These are phyloP conservation scores for Chrysanthemum lavandulifolium DNA, from an alignment of 129 eudicot genomes.

Conservation along the genomic window DNA sequence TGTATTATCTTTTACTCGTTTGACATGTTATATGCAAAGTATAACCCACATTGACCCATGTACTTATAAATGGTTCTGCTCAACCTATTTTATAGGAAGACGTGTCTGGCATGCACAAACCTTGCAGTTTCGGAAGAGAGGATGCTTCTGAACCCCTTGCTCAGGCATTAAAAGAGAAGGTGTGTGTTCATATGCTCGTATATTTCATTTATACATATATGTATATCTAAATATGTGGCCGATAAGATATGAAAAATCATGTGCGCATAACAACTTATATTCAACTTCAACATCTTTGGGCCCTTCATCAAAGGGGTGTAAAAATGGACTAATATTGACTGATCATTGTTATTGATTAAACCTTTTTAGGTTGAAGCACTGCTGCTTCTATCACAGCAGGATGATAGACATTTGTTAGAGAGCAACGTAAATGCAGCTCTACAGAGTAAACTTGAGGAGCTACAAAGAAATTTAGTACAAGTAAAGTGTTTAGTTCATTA, in stretches of 20 bases:
- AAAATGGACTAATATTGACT: background rate
- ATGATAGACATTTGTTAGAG: constrained; percentile 75
- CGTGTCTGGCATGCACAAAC: constrained; percentile 35
- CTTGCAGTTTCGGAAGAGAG: constrained; percentile 26
- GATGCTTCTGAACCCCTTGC: constrained; percentile 71
- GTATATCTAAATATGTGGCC: background rate
- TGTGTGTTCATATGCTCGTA: constrained; percentile 20
- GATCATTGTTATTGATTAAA: background rate
- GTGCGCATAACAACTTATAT: constrained; percentile 15
- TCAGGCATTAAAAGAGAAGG: constrained; percentile 94
- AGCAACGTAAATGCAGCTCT: constrained; percentile 74
- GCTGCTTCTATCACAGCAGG: constrained; percentile 83
- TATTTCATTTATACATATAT: constrained; percentile 2
- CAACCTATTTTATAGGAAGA: no score
- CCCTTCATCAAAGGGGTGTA: background rate
- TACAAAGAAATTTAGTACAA: constrained; percentile 72
- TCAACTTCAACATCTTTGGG: background rate
- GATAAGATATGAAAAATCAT: background rate
- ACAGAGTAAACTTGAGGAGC: constrained; percentile 66
- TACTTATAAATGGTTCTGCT: constrained; percentile 11
- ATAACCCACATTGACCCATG: background rate
- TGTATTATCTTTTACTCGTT: no score
- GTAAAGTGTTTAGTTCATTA: constrained; percentile 39
- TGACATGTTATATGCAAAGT: no score
- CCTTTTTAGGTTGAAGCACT: constrained; percentile 67